Conservation (phyloP, 208 protist species). For the Crithidia fasciculata region DNA sequence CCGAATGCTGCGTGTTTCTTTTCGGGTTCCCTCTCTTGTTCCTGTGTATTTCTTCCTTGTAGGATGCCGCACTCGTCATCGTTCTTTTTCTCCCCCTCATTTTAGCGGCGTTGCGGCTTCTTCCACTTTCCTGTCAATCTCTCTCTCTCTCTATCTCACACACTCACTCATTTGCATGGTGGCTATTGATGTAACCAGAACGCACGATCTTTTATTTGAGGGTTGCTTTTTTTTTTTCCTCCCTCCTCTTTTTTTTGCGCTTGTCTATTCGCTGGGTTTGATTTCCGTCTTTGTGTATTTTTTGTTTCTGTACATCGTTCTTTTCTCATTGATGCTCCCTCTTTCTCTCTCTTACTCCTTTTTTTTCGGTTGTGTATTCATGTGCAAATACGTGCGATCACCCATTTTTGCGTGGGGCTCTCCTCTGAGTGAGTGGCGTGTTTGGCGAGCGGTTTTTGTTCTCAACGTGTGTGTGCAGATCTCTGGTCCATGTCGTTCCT, state of each 20-base stretch:
- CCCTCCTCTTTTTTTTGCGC: not conserved
- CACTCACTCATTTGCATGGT: no score
- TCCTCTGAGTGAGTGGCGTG: no score
- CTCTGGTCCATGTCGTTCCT: no score
- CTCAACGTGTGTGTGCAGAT: no score
- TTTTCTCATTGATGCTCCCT: not conserved
- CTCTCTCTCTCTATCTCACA: no score
- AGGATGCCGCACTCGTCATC: constrained; percentile 6
- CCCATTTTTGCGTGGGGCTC: no score
- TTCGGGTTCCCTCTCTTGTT: constrained; percentile 10
- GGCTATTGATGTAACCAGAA: no score
- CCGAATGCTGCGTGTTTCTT: not conserved
- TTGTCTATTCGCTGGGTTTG: not conserved
- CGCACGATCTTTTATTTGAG: not conserved
- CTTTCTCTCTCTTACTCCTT: constrained; percentile 7
- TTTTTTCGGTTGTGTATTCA: constrained; percentile 10
- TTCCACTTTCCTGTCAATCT: no score
- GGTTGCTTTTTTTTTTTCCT: constrained; percentile 2
- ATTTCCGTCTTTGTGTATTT: not conserved
- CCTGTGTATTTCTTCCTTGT: constrained; percentile 29
- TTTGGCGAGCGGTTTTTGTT: no score
- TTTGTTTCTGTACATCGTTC: constrained; percentile 13
- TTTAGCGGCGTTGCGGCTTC: no score
- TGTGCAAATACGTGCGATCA: no score
- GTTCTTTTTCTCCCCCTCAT: constrained; percentile 12